Evolutionary conservation across 1,139 yeast species (phyloP).

Genomic region (Lodderomyces margitis): DNA sequence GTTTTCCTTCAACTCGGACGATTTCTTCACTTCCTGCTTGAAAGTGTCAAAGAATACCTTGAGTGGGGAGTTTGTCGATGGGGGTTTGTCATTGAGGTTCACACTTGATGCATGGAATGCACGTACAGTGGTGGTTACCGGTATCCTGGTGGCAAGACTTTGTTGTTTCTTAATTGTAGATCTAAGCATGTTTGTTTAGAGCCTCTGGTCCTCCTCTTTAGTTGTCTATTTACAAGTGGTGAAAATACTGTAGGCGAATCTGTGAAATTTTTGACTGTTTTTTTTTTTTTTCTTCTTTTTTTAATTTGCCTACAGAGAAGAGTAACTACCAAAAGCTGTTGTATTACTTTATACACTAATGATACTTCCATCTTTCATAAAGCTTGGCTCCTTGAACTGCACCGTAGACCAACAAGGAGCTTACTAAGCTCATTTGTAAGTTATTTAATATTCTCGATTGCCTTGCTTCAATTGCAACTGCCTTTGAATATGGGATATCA

Average conservation of each 20-base stretch:
- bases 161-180: not conserved
- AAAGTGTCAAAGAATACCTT: slow-evolving; percentile 94
- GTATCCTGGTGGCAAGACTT: not conserved
- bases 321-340: slow-evolving; percentile 17
- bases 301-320: not conserved
- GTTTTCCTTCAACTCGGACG: slow-evolving; percentile 84
- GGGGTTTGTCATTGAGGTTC: slow-evolving; percentile 19
- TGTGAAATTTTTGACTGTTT: not conserved
- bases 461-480: slow-evolving; percentile 53
- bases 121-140: slow-evolving; percentile 8
- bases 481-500: slow-evolving; percentile 74
- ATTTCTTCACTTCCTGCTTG: slow-evolving; percentile 85
- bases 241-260: not conserved
- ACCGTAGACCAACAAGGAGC: slow-evolving; percentile 16
- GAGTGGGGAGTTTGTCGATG: slow-evolving; percentile 55
- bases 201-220: not conserved
- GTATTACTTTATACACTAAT: too few species aligned
- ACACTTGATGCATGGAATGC: slow-evolving; percentile 12
- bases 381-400: slow-evolving; percentile 8
- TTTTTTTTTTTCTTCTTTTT: slow-evolving; percentile 4
- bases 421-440: slow-evolving; percentile 23
- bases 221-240: slow-evolving; percentile 3
- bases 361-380: slow-evolving; percentile 2
- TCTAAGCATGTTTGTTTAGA: slow-evolving; percentile 3
- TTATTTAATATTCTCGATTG: slow-evolving; percentile 45